phyloP scores from a whole-genome alignment of 306 rosid species.

The Pyrus betulifolia region DNA sequence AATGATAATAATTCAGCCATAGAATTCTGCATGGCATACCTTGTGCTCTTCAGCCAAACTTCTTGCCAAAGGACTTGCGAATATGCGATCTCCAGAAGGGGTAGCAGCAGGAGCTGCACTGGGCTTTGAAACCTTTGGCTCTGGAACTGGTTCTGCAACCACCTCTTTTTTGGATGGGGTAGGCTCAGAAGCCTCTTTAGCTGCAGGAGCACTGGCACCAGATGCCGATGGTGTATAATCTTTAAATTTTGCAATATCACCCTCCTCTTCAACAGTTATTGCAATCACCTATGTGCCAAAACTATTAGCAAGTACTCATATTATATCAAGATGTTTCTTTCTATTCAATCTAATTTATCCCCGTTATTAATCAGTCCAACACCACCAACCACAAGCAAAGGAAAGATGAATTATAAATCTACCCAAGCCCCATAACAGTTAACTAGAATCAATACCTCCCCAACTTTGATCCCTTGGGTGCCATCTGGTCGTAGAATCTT shows the following conservation, averaged over 20 bases:
- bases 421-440: background rate
- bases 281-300: constrained; percentile 56
- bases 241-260: constrained; percentile 60
- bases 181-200: constrained; percentile 47
- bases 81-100: constrained; percentile 64
- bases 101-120: constrained; percentile 40
- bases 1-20: constrained; percentile 9
- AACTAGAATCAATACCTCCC: constrained; percentile 60
- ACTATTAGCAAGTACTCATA: background rate
- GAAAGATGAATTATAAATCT: background rate
- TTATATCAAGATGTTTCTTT: background rate
- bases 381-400: background rate
- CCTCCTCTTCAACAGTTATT: constrained; percentile 92
- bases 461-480: constrained; percentile 87
- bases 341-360: background rate
- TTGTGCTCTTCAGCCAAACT: constrained; percentile 86
- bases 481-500: constrained; percentile 75
- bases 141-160: constrained; percentile 57
- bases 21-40: constrained; percentile 36
- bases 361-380: background rate
- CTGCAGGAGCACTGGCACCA: constrained; percentile 33
- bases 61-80: constrained; percentile 95
- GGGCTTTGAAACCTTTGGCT: constrained; percentile 61
- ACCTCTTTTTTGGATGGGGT: constrained; percentile 65
- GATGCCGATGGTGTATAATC: constrained; percentile 75